Evolutionary conservation across 1,284 basidiomycete species (phyloP).

Genomic region (Malassezia furfur): DNA sequence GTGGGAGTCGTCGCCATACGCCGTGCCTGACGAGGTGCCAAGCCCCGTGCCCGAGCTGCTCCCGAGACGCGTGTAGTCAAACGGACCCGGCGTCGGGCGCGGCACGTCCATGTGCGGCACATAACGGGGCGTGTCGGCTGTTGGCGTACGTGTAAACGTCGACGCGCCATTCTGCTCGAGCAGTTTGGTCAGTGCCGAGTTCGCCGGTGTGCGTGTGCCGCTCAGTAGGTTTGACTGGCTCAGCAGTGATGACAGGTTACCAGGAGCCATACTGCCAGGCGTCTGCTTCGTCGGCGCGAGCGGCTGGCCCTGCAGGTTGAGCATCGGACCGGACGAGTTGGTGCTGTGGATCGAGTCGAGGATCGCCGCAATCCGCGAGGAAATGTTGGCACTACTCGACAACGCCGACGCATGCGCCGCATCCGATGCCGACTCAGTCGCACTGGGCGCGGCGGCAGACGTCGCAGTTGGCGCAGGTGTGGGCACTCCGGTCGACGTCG

Average conservation of each 20-base stretch:
- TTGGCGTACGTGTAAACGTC: neutral
- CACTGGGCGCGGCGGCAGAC: neutral
- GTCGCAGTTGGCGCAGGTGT: neutral
- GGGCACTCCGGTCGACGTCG: neutral
- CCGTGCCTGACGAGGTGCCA: neutral
- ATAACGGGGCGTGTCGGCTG: neutral
- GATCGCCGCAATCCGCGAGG: slow-evolving; percentile 17
- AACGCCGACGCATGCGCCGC: neutral
- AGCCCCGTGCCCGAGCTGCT: neutral
- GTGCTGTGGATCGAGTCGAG: slow-evolving; percentile 16
- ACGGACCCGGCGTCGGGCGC: neutral
- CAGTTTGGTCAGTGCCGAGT: slow-evolving; percentile 13
- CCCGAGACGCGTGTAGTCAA: neutral
- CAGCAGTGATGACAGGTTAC: slow-evolving; percentile 11
- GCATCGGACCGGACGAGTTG: slow-evolving; percentile 14
- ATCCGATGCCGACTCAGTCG: neutral
- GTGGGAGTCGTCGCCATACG: neutral
- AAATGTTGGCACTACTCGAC: slow-evolving; percentile 8
- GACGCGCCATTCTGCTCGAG: slow-evolving; percentile 1
- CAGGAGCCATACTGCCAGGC: neutral
- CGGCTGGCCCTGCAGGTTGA: slow-evolving; percentile 15
- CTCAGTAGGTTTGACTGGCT: slow-evolving; percentile 1
- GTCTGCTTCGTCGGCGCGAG: slow-evolving; percentile 14
- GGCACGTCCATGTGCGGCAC: slow-evolving; percentile 1
- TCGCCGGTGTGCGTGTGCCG: slow-evolving; percentile 4